Percentiles rank a stretch among this genome's conserved stretches.
These are phyloP conservation scores for Cytospora chrysosperma DNA, from an alignment of 2,329 filamentous ascomycete genomes.

Conservation along the genomic window DNA sequence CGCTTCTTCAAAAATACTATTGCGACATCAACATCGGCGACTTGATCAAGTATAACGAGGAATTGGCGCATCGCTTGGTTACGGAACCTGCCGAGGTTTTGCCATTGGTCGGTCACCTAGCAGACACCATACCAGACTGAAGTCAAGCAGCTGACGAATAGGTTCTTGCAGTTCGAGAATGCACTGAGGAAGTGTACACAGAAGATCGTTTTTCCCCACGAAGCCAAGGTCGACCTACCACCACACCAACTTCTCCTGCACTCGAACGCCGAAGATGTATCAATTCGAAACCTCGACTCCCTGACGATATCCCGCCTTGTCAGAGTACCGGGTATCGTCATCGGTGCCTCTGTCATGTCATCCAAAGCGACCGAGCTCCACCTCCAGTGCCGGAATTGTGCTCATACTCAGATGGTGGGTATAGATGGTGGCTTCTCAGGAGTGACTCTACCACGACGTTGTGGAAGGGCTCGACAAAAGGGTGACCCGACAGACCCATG, in stretches of 20 bases:
- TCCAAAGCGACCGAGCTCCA: conserved; percentile 88
- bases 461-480: conserved; percentile 60
- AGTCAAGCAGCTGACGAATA: conserved; percentile 8
- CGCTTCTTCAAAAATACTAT: conserved; percentile 88
- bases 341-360: conserved; percentile 92
- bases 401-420: conserved; percentile 66
- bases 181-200: conserved; percentile 90
- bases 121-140: not conserved
- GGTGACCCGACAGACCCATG: conserved; percentile 73
- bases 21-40: conserved; percentile 96
- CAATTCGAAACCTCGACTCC: conserved; percentile 91
- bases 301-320: conserved; percentile 93
- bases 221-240: conserved; percentile 67
- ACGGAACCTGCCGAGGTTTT: conserved; percentile 92
- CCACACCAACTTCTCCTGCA: conserved; percentile 94
- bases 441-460: conserved; percentile 78
- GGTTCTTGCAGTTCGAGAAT: conserved; percentile 70
- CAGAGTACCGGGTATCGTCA: conserved; percentile 94
- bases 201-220: conserved; percentile 84
- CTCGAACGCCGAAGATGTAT: conserved; percentile 85
- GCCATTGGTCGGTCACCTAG: conserved; percentile 65
- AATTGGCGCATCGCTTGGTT: conserved; percentile 84
- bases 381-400: conserved; percentile 86
- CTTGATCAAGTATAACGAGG: conserved; percentile 93
- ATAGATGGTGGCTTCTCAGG: conserved; percentile 86